A percentile compares a stretch with the other conserved stretches of the same genome.
phyloP scores from a whole-genome alignment of 768 basidiomycete species.

The Mycena crocata region DNA sequence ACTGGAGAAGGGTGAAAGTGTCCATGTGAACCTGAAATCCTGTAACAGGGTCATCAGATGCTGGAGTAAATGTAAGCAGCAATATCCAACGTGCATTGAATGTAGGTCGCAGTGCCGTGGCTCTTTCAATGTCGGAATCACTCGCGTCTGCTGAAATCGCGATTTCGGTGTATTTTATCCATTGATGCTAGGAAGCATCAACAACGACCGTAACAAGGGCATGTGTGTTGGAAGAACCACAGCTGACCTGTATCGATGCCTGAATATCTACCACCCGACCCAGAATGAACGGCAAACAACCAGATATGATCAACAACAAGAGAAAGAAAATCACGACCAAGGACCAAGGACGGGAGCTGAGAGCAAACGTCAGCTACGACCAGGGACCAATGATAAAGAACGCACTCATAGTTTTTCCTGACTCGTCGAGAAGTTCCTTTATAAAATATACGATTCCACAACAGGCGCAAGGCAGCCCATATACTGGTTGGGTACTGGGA shows the following conservation, averaged over 20 bases:
- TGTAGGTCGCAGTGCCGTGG: conserved; percentile 37
- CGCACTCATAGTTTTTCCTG: conserved; percentile 52
- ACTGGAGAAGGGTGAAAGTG: conserved; percentile 50
- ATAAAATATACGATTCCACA: conserved; percentile 50
- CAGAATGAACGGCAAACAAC: conserved; percentile 48
- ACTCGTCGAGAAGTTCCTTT: conserved; percentile 45
- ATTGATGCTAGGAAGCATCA: conserved; percentile 45
- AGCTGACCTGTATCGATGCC: conserved; percentile 43
- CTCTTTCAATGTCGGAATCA: conserved; percentile 46
- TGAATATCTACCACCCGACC: conserved; percentile 51
- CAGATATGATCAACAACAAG: conserved; percentile 43
- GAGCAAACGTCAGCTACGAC: conserved; percentile 6
- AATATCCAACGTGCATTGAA: conserved; percentile 43
- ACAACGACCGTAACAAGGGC: not conserved
- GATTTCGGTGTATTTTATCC: conserved; percentile 47
- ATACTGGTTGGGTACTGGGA: conserved; percentile 45
- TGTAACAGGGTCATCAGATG: conserved; percentile 22
- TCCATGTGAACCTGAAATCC: conserved; percentile 52
- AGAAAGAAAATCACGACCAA: conserved; percentile 51
- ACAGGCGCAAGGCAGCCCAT: conserved; percentile 44
- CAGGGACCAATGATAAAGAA: not conserved
- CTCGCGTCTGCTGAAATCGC: conserved; percentile 49
- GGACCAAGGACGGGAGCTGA: conserved; percentile 52
- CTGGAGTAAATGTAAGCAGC: not conserved
- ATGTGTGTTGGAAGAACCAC: not conserved